Percentiles rank a stretch among this genome's conserved stretches.
These are phyloP conservation scores for Wallacemonas sp. DNA, from an alignment of 208 protist species.

Conservation along the genomic window DNA sequence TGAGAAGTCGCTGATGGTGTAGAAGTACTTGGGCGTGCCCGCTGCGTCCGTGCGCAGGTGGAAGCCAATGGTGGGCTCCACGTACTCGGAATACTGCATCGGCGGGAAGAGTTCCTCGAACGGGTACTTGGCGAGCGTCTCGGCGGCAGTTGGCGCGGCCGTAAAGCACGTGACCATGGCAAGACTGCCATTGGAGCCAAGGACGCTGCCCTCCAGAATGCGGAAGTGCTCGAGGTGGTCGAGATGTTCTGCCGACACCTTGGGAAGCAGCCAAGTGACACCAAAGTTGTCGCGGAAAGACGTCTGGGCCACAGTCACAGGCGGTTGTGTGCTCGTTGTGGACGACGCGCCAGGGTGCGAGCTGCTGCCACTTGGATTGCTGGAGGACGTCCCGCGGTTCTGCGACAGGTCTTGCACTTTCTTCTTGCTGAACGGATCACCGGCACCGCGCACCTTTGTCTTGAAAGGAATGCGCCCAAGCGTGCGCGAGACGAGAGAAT, in stretches of 20 bases:
- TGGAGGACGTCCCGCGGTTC: not conserved
- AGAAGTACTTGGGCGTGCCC: not conserved
- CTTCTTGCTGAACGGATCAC: too few relatives aligned
- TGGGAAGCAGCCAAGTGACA: not conserved
- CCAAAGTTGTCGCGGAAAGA: constrained; percentile 5
- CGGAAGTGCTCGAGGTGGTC: not conserved
- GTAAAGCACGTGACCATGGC: constrained; percentile 9
- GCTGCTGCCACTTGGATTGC: not conserved
- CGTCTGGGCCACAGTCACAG: not conserved
- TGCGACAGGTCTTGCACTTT: too few relatives aligned
- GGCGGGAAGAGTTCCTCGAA: not conserved
- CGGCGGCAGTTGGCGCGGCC: not conserved
- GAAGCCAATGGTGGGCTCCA: constrained; percentile 1
- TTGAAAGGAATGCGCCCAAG: not conserved
- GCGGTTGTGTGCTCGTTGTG: not conserved
- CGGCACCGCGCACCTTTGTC: not conserved
- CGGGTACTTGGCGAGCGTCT: not conserved
- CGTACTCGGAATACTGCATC: not conserved
- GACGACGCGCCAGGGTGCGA: not conserved
- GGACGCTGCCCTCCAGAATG: not conserved
- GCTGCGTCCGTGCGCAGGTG: not conserved
- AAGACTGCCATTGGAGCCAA: not conserved
- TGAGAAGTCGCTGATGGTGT: constrained; percentile 2
- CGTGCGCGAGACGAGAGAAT: too few relatives aligned
- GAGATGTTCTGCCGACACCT: not conserved